phyloP scores from a whole-genome alignment of 2,329 filamentous ascomycete species.

The Exophiala bonariae region DNA sequence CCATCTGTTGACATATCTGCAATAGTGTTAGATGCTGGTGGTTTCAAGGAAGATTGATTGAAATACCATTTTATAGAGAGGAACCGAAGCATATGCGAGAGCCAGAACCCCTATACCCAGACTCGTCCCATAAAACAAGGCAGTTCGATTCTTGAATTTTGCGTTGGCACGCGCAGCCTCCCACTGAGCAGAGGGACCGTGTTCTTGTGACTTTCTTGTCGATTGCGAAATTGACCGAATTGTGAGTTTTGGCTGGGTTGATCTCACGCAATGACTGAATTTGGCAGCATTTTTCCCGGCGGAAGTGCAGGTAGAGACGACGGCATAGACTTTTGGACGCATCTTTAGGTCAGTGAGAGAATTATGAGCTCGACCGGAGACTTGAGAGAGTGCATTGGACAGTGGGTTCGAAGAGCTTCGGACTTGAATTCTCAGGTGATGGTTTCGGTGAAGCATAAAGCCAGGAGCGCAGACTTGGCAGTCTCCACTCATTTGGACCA shows the following conservation, averaged over 20 bases:
- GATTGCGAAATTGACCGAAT: constrained; percentile 16
- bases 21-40: constrained; percentile 2
- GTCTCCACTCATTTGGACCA: no score
- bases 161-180: constrained; percentile 23
- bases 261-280: background rate
- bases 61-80: constrained; percentile 66
- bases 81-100: constrained; percentile 65
- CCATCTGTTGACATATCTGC: constrained; percentile 53
- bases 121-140: constrained; percentile 60
- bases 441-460: no score
- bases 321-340: background rate
- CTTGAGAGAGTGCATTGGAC: background rate
- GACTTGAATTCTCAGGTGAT: no score
- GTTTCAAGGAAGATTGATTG: background rate
- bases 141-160: constrained; percentile 26
- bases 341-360: background rate
- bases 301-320: no score
- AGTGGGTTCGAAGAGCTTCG: no score
- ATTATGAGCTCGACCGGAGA: background rate
- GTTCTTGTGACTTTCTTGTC: constrained; percentile 12
- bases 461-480: no score
- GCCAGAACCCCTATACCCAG: constrained; percentile 64
- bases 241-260: background rate
- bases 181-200: constrained; percentile 11
- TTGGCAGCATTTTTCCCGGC: no score